A percentile compares a stretch with the other conserved stretches of the same genome.
These are phyloP conservation scores for Aspergillus texensis DNA, from an alignment of 2,329 filamentous ascomycete species.

Conservation along the genomic window DNA sequence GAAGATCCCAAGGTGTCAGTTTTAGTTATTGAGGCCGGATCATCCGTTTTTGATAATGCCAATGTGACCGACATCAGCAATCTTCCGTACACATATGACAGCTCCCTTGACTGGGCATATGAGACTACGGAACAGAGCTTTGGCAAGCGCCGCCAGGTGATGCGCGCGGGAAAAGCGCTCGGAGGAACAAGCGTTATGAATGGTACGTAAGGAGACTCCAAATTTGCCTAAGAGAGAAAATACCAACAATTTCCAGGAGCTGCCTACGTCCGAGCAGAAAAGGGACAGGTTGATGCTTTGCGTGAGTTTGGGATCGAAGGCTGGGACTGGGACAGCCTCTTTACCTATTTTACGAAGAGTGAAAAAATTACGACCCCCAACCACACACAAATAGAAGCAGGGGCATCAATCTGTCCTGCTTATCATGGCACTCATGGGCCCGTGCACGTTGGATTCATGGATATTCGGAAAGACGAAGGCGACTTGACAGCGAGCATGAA, in stretches of 20 bases:
- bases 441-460: constrained; percentile 29
- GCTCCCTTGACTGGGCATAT: not conserved
- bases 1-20: not conserved
- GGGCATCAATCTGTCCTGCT: constrained; percentile 25
- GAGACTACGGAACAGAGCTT: not conserved
- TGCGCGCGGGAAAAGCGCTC: constrained; percentile 47
- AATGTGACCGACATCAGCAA: not conserved
- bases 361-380: constrained; percentile 28
- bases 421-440: constrained; percentile 33
- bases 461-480: constrained; percentile 19
- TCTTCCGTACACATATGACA: not conserved
- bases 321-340: constrained; percentile 35
- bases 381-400: constrained; percentile 22
- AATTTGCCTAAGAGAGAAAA: not conserved
- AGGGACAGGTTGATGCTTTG: constrained; percentile 42
- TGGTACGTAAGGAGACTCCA: constrained; percentile 25
- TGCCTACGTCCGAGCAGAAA: constrained; percentile 40
- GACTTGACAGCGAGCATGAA: constrained; percentile 33
- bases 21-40: not conserved
- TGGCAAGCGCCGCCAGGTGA: constrained; percentile 6
- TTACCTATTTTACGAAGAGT: constrained; percentile 33
- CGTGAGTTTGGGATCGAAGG: constrained; percentile 31
- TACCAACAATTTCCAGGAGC: constrained; percentile 29
- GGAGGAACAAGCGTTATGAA: constrained; percentile 50
- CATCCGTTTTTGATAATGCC: not conserved